Base-by-base conservation (phyloP, 768 basidiomycete genomes). In the Baorangia bicolor region DNA sequence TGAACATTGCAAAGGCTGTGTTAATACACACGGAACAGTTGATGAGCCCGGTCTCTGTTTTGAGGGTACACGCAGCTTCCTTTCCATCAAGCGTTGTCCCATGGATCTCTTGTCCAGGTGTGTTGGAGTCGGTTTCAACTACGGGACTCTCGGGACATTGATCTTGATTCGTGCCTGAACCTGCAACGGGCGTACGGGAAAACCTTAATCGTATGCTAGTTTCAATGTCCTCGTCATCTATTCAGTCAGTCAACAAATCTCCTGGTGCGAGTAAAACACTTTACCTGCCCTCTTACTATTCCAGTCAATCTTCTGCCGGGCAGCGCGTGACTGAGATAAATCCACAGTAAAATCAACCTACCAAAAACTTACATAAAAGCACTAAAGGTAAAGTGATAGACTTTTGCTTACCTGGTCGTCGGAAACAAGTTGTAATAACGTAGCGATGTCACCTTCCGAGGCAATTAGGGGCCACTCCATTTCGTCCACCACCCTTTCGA, bases 201-300 rank as follows among this genome's bases (percentile, higher is more conserved):
- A 77, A 77, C 48, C 73, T 79, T 45, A 86, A 75, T 58, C 74
- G 73, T 49, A 94, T 75, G 9, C 74, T 68, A 5, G 87, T 89
- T 71, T 94, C 92, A 45, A 92, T 86, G 62, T 92, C 83, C 69
- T 92, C 88, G 64, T 94, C 92, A 65, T 92, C 92, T 93, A 59
- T 37, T 40, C 28, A 33, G 37, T 56, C 21, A 45, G 50, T 58
- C 59, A 57, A 49, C 30, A 39, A 49, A 23, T 14, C 11, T 42
- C 40, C n/a, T 11, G 49, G 45, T 46, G 7, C 20, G 21, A 41
- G 14, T 49, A 35, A 51, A 35, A 35, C 30, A 21, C 30, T 77
- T 52, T 58, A 89, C 92, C 90, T 60, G 88, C 87, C 78, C 92
- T 91, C 74, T 92, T 92, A 70, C 91, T 96, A 61, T 92, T 92